These are phyloP conservation scores for Adansonia digitata DNA, from an alignment of 345 rosid genomes.

Conservation along the genomic window DNA sequence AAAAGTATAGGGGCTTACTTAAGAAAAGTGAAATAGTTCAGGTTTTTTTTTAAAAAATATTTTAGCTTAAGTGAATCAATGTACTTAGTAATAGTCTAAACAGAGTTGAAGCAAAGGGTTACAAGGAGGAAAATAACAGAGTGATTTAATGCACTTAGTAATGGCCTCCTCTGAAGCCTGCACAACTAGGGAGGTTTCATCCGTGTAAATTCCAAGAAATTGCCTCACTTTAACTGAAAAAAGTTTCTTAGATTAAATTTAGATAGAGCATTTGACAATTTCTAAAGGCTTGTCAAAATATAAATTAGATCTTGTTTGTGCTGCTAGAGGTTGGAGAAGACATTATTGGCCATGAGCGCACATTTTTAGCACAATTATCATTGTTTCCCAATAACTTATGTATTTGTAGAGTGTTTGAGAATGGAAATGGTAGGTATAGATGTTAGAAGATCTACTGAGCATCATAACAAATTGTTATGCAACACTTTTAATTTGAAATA, in stretches of 20 bases:
- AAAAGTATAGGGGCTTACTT: too few relatives aligned
- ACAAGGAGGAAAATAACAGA: neutral
- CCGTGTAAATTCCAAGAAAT: too few relatives aligned
- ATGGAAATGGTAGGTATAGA: neutral
- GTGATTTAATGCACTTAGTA: neutral
- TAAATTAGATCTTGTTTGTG: neutral
- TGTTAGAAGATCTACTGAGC: neutral
- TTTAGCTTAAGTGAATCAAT: neutral
- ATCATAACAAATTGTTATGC: neutral
- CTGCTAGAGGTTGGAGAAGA: neutral
- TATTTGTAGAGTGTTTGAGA: neutral
- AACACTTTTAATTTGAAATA: neutral
- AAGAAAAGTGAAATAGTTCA: too few relatives aligned
- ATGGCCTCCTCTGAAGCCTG: neutral
- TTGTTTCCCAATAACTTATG: neutral
- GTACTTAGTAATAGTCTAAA: neutral
- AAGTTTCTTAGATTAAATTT: neutral
- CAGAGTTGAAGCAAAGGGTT: neutral
- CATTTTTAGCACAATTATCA: neutral
- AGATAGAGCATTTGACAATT: neutral
- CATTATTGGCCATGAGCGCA: neutral
- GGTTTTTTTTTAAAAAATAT: too few relatives aligned
- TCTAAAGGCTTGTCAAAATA: too few relatives aligned
- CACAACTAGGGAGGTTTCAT: neutral
- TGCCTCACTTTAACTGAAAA: neutral